A percentile compares a stretch with the other conserved stretches of the same genome.
Conservation (phyloP, 768 basidiomycete genomes). For the Russula vinacea region DNA sequence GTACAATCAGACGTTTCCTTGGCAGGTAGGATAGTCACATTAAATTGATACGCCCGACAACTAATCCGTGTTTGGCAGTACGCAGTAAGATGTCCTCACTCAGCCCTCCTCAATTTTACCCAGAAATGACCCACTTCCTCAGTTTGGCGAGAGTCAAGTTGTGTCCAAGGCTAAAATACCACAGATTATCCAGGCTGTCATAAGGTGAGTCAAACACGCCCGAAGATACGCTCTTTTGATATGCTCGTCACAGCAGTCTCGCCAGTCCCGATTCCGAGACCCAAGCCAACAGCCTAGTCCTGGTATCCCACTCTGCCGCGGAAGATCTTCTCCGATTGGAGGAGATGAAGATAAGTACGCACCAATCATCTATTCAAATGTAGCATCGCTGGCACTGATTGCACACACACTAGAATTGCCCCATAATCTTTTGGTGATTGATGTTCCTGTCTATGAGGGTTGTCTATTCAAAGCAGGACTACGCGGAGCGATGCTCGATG, state of each 20-base stretch:
- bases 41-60: conserved; percentile 29
- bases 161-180: conserved; percentile 65
- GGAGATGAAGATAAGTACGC: conserved; percentile 78
- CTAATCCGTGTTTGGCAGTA: conserved; percentile 44
- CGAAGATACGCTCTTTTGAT: conserved; percentile 1
- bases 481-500: conserved; percentile 60
- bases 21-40: conserved; percentile 55
- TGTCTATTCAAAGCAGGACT: conserved; percentile 55
- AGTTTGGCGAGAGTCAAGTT: conserved; percentile 80
- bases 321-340: conserved; percentile 61
- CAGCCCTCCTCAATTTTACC: conserved; percentile 12
- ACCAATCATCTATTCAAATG: conserved; percentile 12
- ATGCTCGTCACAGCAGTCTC: conserved; percentile 52
- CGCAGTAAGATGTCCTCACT: conserved; percentile 47
- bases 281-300: conserved; percentile 61
- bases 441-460: conserved; percentile 62
- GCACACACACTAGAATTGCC: conserved; percentile 54
- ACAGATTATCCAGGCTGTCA: conserved; percentile 65
- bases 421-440: conserved; percentile 65
- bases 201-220: conserved; percentile 48
- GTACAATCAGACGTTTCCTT: conserved; percentile 59
- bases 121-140: conserved; percentile 19
- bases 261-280: conserved; percentile 76
- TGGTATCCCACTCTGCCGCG: conserved; percentile 61
- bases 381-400: conserved; percentile 7